Conservation (phyloP, 495 filamentous ascomycete species). For the Cairneyella variabilis region DNA sequence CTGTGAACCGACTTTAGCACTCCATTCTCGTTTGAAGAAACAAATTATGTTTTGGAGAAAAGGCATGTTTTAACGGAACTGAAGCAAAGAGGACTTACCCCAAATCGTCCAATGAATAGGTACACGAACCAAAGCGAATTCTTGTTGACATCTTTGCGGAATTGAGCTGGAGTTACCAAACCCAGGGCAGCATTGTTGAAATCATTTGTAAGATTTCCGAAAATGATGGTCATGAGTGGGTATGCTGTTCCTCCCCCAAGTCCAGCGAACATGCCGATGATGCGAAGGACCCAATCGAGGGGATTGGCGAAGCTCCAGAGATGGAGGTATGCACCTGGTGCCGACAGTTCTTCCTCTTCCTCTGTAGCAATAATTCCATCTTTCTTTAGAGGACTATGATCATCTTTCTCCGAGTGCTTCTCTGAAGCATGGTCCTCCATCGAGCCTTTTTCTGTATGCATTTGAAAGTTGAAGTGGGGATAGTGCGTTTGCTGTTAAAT, state of each 20-base stretch:
- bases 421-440: no score
- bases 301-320: background rate
- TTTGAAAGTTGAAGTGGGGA: no score
- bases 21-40: background rate
- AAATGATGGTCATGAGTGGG: conserved; percentile 1
- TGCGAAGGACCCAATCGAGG: background rate
- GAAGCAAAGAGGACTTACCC: background rate
- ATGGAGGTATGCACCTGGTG: background rate
- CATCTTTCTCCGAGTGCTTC: no score
- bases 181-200: background rate
- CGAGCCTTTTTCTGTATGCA: no score
- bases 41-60: background rate
- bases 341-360: background rate
- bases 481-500: no score
- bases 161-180: background rate
- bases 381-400: no score
- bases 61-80: background rate
- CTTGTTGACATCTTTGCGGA: background rate
- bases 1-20: background rate
- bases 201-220: conserved; percentile 1
- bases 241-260: background rate
- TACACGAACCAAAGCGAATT: conserved; percentile 1
- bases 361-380: no score
- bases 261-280: background rate
- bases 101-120: conserved; percentile 5